A percentile compares a stretch with the other conserved stretches of the same genome.
phyloP scores from a whole-genome alignment of 768 basidiomycete species.

The Collybia mongolica region DNA sequence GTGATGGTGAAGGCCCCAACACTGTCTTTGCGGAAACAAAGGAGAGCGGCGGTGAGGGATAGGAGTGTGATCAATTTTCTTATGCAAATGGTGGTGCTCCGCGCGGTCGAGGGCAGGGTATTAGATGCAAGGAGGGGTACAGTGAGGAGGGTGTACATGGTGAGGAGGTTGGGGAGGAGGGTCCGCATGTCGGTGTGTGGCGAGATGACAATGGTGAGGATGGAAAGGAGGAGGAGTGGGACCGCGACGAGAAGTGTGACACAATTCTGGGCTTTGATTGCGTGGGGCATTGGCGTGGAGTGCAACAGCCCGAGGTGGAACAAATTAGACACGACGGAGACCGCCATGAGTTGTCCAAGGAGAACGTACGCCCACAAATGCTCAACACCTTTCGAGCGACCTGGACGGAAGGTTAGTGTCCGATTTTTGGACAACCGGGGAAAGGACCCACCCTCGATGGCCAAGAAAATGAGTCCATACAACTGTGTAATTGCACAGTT shows the following conservation, averaged over 20 bases:
- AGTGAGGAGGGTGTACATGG: slow-evolving; percentile 58
- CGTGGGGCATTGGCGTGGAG: slow-evolving; percentile 23
- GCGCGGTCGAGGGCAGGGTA: slow-evolving; percentile 18
- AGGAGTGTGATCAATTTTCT: not conserved
- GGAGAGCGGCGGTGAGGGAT: not conserved
- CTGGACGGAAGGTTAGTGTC: too few relatives aligned
- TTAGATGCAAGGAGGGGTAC: slow-evolving; percentile 43
- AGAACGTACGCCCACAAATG: slow-evolving; percentile 69
- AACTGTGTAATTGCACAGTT: slow-evolving; percentile 58
- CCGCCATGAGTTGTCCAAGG: slow-evolving; percentile 70
- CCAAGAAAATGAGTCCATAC: slow-evolving; percentile 54
- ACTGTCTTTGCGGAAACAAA: not conserved
- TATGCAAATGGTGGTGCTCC: slow-evolving; percentile 20
- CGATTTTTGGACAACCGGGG: too few relatives aligned
- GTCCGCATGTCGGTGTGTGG: slow-evolving; percentile 37
- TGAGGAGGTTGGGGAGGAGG: slow-evolving; percentile 59
- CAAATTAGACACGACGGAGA: slow-evolving; percentile 63
- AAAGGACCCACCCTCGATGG: slow-evolving; percentile 43
- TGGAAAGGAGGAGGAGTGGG: slow-evolving; percentile 34
- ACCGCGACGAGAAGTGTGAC: not conserved
- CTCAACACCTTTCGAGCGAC: slow-evolving; percentile 38
- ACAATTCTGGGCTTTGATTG: not conserved
- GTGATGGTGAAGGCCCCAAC: not conserved
- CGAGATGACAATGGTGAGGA: slow-evolving; percentile 40
- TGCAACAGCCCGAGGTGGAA: slow-evolving; percentile 54